Evolutionary conservation across 306 rosid species (phyloP).

Genomic region (Fragaria iinumae): DNA sequence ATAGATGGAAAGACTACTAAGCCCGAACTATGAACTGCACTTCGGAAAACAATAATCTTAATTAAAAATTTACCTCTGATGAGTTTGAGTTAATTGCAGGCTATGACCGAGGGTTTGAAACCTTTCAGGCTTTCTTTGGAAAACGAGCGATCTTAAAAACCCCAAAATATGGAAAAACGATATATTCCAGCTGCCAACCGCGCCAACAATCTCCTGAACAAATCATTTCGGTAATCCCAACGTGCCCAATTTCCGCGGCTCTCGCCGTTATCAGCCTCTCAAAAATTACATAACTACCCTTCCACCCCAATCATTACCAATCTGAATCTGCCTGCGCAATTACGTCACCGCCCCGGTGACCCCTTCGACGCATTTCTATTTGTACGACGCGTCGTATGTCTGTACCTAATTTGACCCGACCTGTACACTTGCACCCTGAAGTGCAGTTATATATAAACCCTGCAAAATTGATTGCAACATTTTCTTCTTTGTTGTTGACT

Average conservation of each 20-base stretch:
- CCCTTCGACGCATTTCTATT: not conserved
- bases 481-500: not conserved
- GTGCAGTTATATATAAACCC: too few relatives aligned
- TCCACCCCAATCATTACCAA: not conserved
- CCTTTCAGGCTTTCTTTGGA: too few relatives aligned
- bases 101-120: too few relatives aligned
- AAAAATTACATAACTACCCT: not conserved
- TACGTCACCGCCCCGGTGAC: not conserved
- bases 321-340: not conserved
- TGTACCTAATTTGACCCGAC: not conserved
- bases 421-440: not conserved
- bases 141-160: too few relatives aligned
- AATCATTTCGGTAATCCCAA: not conserved
- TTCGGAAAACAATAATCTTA: too few relatives aligned
- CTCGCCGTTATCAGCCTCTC: not conserved
- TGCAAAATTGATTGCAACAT: not conserved
- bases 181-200: not conserved
- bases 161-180: not conserved
- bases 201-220: not conserved
- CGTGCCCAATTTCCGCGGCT: constrained; percentile 6
- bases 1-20: too few relatives aligned
- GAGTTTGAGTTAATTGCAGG: too few relatives aligned
- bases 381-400: not conserved
- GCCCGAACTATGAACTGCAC: too few relatives aligned
- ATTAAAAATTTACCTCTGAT: too few relatives aligned